Evolutionary conservation across 2,329 filamentous ascomycete genomes (phyloP), one percentile per base, ranked within the genome.

Genomic region (Falciphora oryzae): DNA sequence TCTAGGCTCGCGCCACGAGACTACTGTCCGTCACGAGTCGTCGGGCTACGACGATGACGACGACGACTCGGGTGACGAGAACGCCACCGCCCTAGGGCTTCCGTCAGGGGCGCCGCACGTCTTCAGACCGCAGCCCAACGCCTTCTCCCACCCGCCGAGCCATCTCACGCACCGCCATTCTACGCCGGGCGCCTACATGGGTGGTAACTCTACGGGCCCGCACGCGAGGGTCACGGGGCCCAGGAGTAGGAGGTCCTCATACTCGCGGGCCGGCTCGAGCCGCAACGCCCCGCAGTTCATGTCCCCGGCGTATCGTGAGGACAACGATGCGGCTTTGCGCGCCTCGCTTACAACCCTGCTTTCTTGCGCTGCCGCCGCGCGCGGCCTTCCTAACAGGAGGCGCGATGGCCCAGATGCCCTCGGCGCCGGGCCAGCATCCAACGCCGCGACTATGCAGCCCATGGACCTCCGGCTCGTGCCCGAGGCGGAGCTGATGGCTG

Each of bases 271-370:
- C 61, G 53, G 50, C 50, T 27, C 29, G 2, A 56, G 31, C 53
- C 85, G 76, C 58, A 75, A 73, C 58, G 72, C 80, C 63, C 76
- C 83, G 67, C 90, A 88, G 74, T 86, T 90, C 74, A 85, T 92
- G 73, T 89, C 89, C 0, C 89, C 91, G 1, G 85, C 86, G 4
- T 87, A 91, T 70, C 91, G 92, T 70, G 89, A 91, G 61, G 93
- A 98, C 70, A 93, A 98, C 71, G 95, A 99, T 71, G 95, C 93
- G 35, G 95, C 93, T 2, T 83, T 99, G 14, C 89, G 95, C 44
- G 93, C 95, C 27, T 97, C 92, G 61, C 83, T 99, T n/a, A 97
- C 93, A 0, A 98, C 95, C 0, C 83, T 99, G 16, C 85, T 99
- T 16, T 97, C 94, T n/a, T 96, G 92, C 71, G 94, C 93, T 0